phyloP scores from a whole-genome alignment of 768 basidiomycete species.

The Boletellus ananas region DNA sequence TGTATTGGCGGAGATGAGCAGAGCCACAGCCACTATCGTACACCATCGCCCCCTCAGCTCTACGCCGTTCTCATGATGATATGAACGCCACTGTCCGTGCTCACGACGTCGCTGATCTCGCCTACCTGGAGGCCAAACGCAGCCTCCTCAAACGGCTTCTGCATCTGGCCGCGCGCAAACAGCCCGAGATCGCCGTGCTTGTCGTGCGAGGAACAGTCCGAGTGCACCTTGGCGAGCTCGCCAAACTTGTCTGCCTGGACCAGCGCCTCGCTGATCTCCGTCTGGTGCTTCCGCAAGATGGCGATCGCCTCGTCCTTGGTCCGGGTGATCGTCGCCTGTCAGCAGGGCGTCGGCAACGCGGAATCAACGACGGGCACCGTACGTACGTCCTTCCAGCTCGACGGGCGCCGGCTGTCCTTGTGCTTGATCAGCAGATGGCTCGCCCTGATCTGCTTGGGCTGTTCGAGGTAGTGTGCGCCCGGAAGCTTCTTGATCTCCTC shows the following conservation, averaged over 20 bases:
- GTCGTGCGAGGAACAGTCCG: constrained; percentile 86
- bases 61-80: constrained; percentile 83
- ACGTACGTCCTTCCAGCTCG: constrained; percentile 82
- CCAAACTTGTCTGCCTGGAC: constrained; percentile 60
- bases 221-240: constrained; percentile 68
- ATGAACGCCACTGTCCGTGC: constrained; percentile 94
- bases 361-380: neutral
- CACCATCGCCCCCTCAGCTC: too few relatives aligned
- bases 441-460: constrained; percentile 70
- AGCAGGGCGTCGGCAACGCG: neutral
- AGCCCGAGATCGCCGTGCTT: constrained; percentile 84
- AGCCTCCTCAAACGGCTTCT: constrained; percentile 94
- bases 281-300: constrained; percentile 65
- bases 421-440: constrained; percentile 96
- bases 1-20: too few relatives aligned
- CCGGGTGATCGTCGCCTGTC: constrained; percentile 72
- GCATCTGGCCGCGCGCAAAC: constrained; percentile 90
- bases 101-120: constrained; percentile 76
- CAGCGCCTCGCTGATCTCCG: constrained; percentile 48
- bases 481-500: constrained; percentile 62
- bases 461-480: constrained; percentile 55
- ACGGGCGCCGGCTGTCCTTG: constrained; percentile 67
- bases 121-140: constrained; percentile 68
- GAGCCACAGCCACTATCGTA: too few relatives aligned
- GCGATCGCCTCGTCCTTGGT: constrained; percentile 84